Evolutionary conservation across 2,329 filamentous ascomycete genomes (phyloP), one percentile per base, ranked within the genome.

Genomic region (Ilyonectria sp.): DNA sequence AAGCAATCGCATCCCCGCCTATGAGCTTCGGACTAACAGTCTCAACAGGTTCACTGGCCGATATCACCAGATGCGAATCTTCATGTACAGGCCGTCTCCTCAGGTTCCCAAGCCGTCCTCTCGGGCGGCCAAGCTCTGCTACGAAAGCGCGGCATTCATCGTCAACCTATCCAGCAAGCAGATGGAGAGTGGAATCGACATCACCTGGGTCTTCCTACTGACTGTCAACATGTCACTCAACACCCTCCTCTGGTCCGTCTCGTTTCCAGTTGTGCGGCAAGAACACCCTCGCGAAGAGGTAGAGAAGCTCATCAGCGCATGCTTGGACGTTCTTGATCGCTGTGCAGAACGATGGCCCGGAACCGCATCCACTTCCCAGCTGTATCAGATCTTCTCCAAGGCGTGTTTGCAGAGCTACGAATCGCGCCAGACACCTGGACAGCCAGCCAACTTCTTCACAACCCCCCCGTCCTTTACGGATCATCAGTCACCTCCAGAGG

Each of bases 181-280:
- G 79, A 92, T 97, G 76, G 89, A 92, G 71, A 90, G 88, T 17
- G 87, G 89, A 15, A 91, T 90, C 11, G 95, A 98, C 77, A 86
- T 98, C 67, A 98, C 95, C 1, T 98, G 95, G 95, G 92, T 97
- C 49, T 97, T 97, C 76, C 90, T 97, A 1, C 88, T 97, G 65
- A 91, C 92, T 21, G 87, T 98, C 46, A 98, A 97, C 82, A 96
- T 97, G 90, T 91, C 93, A 5, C 87, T 98, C 64, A 98, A 97
- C 77, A 95, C 94, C 6, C 88, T 98, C 56, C 87, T 99, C 1
- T 99, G 96, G 96, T 90, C 93, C 2, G 87, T 97, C 8, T 97
- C 95, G 1, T 98, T 97, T 76, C 87, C 92, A 4, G 92, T 95
- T 71, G 91, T 98, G 26, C 91, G 96, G 52, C 87, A 89, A 60